Percentiles rank a stretch among this genome's conserved stretches.
Evolutionary conservation across 441 rosid genomes (phyloP).

Genomic region (Hura crepitans): DNA sequence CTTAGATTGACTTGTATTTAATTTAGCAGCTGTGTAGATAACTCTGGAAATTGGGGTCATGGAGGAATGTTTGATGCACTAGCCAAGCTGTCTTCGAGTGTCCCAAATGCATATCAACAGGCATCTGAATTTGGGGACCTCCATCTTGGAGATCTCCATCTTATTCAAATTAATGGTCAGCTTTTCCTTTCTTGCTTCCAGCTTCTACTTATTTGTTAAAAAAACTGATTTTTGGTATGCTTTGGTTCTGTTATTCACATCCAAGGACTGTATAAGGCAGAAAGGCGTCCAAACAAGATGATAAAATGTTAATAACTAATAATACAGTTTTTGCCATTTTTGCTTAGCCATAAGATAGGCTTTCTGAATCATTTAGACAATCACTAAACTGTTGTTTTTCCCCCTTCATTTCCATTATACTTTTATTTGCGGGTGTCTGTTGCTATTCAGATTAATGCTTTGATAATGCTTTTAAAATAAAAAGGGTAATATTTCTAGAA

Average conservation of each 20-base stretch:
- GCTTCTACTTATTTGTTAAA: background rate
- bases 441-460: too few species aligned
- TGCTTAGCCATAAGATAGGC: background rate
- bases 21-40: constrained; percentile 66
- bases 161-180: constrained; percentile 61
- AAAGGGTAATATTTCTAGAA: background rate
- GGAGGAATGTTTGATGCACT: constrained; percentile 86
- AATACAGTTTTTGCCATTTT: too few species aligned
- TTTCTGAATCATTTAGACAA: background rate
- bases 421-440: too few species aligned
- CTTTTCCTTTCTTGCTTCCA: constrained; percentile 14
- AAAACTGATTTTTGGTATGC: background rate
- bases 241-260: constrained; percentile 1
- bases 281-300: background rate
- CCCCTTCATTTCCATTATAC: background rate
- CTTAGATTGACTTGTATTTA: constrained; percentile 1
- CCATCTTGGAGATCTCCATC: constrained; percentile 84
- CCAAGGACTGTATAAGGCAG: background rate
- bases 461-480: too few species aligned
- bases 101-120: constrained; percentile 51
- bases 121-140: constrained; percentile 77
- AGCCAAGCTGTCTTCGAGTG: constrained; percentile 45
- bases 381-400: background rate
- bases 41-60: constrained; percentile 88
- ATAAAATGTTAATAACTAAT: background rate